Evolutionary conservation across 129 eudicot genomes (phyloP).

Genomic region (Tagetes erecta): DNA sequence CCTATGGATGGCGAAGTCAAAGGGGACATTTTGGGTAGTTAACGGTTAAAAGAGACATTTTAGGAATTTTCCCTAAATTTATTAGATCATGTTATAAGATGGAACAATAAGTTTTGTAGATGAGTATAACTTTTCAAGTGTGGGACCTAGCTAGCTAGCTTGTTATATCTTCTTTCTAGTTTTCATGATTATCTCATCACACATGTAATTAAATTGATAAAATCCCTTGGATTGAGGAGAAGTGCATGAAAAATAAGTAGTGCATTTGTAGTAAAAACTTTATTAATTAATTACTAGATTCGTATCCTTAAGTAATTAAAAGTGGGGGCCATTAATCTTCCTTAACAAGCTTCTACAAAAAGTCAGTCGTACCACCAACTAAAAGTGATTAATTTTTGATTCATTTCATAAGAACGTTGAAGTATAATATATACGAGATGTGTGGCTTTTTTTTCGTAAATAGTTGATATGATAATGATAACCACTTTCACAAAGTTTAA

Average conservation of each 20-base stretch:
- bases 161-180: conserved; percentile 11
- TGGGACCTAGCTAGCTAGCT: conserved; percentile 13
- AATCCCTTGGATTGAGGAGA: conserved; percentile 79
- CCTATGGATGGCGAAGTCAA: too few relatives aligned
- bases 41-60: too few relatives aligned
- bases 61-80: too few relatives aligned
- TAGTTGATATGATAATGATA: not conserved
- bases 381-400: not conserved
- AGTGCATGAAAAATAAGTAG: conserved; percentile 29
- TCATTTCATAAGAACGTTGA: not conserved
- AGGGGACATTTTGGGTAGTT: too few relatives aligned
- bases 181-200: conserved; percentile 30
- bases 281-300: not conserved
- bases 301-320: conserved; percentile 17
- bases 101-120: too few relatives aligned
- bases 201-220: conserved; percentile 16
- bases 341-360: conserved; percentile 23
- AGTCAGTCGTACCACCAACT: not conserved
- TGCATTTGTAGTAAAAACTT: conserved; percentile 23
- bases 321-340: conserved; percentile 19
- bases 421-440: not conserved
- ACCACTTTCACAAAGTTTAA: not conserved
- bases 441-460: not conserved
- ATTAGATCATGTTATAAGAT: too few relatives aligned
- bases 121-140: not conserved